Conservation (phyloP, 768 basidiomycete genomes). For the Epithele typhae region DNA sequence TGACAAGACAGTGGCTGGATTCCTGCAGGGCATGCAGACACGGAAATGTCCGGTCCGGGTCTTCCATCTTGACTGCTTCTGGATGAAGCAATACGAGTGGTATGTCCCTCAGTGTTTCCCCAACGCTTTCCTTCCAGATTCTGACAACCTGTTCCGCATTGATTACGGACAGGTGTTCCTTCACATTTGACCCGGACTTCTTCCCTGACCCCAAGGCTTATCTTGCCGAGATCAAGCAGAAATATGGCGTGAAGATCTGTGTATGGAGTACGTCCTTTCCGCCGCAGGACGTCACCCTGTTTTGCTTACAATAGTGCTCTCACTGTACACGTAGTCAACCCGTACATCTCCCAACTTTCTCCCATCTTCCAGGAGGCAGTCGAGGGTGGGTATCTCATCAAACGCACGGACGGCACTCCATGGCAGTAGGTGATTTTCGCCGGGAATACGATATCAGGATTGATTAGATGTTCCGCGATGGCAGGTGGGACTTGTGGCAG, state of each 20-base stretch:
- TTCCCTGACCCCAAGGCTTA: slow-evolving; percentile 73
- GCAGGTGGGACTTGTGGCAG: slow-evolving; percentile 61
- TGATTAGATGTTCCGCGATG: neutral
- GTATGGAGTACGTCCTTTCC: slow-evolving; percentile 51
- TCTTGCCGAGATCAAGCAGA: slow-evolving; percentile 52
- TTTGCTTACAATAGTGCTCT: neutral
- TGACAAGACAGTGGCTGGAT: slow-evolving; percentile 61
- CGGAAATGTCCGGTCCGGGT: slow-evolving; percentile 61
- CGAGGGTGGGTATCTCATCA: slow-evolving; percentile 66
- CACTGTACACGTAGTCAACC: slow-evolving; percentile 47
- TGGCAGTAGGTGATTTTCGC: slow-evolving; percentile 52
- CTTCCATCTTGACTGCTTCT: slow-evolving; percentile 76
- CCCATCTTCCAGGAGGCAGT: slow-evolving; percentile 68
- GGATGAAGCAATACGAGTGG: slow-evolving; percentile 74
- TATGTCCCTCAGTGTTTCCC: too few relatives aligned
- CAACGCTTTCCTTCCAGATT: too few relatives aligned
- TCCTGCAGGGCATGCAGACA: slow-evolving; percentile 67
- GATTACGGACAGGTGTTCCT: slow-evolving; percentile 50
- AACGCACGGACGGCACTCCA: slow-evolving; percentile 59
- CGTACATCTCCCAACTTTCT: slow-evolving; percentile 67
- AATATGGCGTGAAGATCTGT: slow-evolving; percentile 67
- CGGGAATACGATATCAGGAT: neutral
- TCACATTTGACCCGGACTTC: slow-evolving; percentile 71
- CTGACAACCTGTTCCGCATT: too few relatives aligned
- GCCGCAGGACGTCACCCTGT: neutral